Percentiles rank a stretch among this genome's conserved stretches.
phyloP scores from a whole-genome alignment of 176 grass and related monocot genomes.

The Areca catechu region DNA sequence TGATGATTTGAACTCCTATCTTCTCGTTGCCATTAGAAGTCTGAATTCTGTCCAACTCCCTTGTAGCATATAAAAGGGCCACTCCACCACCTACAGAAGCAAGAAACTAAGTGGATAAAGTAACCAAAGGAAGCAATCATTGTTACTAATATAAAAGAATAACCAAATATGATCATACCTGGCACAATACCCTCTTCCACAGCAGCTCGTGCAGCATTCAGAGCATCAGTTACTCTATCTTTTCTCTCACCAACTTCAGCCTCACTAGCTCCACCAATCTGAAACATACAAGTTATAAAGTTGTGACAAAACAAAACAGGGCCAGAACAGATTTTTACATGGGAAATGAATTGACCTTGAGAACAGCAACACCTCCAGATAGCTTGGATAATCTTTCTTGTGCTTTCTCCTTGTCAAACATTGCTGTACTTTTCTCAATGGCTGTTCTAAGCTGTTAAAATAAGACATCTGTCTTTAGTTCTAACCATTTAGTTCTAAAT shows the following conservation, averaged over 20 bases:
- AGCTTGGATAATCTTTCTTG: slow-evolving; percentile 85
- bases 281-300: slow-evolving; percentile 11
- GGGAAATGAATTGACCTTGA: slow-evolving; percentile 59
- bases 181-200: slow-evolving; percentile 86
- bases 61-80: slow-evolving; percentile 71
- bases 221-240: slow-evolving; percentile 88
- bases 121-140: slow-evolving; percentile 11
- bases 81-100: slow-evolving; percentile 67
- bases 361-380: slow-evolving; percentile 80
- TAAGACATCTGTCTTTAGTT: slow-evolving; percentile 14
- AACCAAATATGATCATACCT: slow-evolving; percentile 22
- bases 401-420: slow-evolving; percentile 97
- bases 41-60: slow-evolving; percentile 64
- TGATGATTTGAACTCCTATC: slow-evolving; percentile 81
- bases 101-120: not conserved
- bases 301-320: slow-evolving; percentile 7
- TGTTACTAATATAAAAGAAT: not conserved
- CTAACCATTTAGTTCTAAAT: not conserved
- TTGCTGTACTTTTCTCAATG: slow-evolving; percentile 55
- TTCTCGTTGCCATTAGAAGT: slow-evolving; percentile 71
- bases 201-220: slow-evolving; percentile 80
- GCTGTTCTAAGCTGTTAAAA: slow-evolving; percentile 73
- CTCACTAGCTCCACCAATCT: slow-evolving; percentile 91
- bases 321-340: slow-evolving; percentile 1
- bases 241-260: slow-evolving; percentile 95